Base-by-base conservation (phyloP, 441 rosid species). In the Cnidoscolus chayamansa region DNA sequence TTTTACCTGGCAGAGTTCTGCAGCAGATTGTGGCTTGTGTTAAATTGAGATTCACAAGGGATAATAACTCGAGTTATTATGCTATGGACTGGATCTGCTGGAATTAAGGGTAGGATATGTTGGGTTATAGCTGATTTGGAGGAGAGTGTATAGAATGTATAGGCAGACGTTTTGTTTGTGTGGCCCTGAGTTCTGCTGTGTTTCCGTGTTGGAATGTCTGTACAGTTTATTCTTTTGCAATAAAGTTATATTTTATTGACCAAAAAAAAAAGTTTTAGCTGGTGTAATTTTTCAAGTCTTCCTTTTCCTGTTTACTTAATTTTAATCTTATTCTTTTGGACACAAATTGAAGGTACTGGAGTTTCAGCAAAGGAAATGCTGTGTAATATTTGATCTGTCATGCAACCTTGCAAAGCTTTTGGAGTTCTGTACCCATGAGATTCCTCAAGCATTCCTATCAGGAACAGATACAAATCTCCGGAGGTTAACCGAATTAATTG, bases 391-490 rank as follows among this genome's bases (percentile, higher is more conserved):
- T 79, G 98, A 93, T 82, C 94, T 93, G 76, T 93, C 97, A 2
- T 91, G 98, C 84, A 93, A 92, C 80, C 98, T 96, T 48, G 87
- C 97, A 37, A 90, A 88, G 82, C 87, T 96, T 50, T 81, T 96
- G 87, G 99, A 96, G 86, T 96, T 96, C 85, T 96, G 92, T 79
- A 91, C 97, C 65, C 82, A 19, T 45, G 97, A 88, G 84, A 86
- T 90, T 71, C 97, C 99, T 68, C 96, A 83, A 76, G 94, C 93
- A 19, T 96, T 96, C 77, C 88, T 96, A 58, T 61, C 82, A 31
- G 98, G 99, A 78, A 74, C 87, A 31, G 97, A 89, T 78, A 96
- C 93, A 64, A 96, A 96, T 81, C 97, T 96, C 50, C 92, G 89
- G 60, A 90, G 98, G 84, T 86, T 96, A 68, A 88, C 96, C 55